phyloP scores from a whole-genome alignment of 202 grass and related monocot genomes.

The Alloteropsis angusta region DNA sequence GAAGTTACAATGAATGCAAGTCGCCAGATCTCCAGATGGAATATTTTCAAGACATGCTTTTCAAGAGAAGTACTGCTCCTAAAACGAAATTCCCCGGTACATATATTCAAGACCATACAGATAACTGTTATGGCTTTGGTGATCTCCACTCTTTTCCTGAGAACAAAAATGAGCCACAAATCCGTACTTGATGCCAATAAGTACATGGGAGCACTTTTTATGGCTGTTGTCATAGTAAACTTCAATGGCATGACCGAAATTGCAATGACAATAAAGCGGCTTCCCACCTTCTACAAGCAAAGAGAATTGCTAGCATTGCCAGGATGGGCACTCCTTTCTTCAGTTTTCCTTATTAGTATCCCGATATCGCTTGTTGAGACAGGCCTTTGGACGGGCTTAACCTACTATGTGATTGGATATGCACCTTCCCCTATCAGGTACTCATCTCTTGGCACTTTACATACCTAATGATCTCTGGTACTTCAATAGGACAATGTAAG shows the following conservation, averaged over 20 bases:
- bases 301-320: constrained; percentile 73
- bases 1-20: constrained; percentile 27
- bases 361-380: constrained; percentile 83
- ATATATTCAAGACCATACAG: constrained; percentile 92
- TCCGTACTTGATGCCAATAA: constrained; percentile 71
- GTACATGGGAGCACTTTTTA: constrained; percentile 84
- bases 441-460: neutral
- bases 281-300: constrained; percentile 96
- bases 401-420: constrained; percentile 83
- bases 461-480: neutral
- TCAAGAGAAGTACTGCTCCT: constrained; percentile 74
- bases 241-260: constrained; percentile 98
- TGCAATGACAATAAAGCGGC: constrained; percentile 80
- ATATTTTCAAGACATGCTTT: constrained; percentile 91
- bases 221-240: constrained; percentile 68
- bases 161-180: constrained; percentile 68
- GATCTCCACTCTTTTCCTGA: constrained; percentile 71
- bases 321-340: constrained; percentile 88
- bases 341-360: constrained; percentile 72
- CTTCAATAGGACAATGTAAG: neutral
- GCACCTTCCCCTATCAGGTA: constrained; percentile 82
- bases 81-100: constrained; percentile 77
- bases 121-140: constrained; percentile 77
- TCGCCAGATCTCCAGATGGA: constrained; percentile 54
- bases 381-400: constrained; percentile 75